Conservation (phyloP, 2,329 filamentous ascomycete genomes). For the Ampelomyces quisqualis region DNA sequence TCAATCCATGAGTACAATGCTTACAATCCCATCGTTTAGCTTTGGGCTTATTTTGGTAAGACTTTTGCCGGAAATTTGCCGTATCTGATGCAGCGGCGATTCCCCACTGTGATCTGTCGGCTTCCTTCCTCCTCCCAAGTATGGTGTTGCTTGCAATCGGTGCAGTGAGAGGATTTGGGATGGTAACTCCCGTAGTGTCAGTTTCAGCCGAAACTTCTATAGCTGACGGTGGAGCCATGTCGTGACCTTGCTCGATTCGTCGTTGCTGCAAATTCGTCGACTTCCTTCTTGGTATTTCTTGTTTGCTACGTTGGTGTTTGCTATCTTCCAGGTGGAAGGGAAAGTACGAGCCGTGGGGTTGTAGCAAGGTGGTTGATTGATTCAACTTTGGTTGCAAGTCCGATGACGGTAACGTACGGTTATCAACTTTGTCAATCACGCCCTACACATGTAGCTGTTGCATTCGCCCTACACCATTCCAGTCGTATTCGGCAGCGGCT, state of each 20-base stretch:
- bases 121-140: slow-evolving; percentile 65
- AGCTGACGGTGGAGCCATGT: slow-evolving; percentile 39
- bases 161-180: slow-evolving; percentile 56
- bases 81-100: slow-evolving; percentile 76
- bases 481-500: slow-evolving; percentile 31
- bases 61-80: slow-evolving; percentile 75
- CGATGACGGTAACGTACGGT: background rate
- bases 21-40: slow-evolving; percentile 83
- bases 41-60: slow-evolving; percentile 64
- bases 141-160: slow-evolving; percentile 61
- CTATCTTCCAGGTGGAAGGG: background rate
- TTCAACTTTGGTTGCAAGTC: background rate
- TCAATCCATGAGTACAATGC: slow-evolving; percentile 41
- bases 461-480: slow-evolving; percentile 19
- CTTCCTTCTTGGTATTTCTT: background rate
- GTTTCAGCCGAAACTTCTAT: slow-evolving; percentile 49
- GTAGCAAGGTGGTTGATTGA: background rate
- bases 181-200: slow-evolving; percentile 50
- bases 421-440: slow-evolving; percentile 13
- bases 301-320: background rate
- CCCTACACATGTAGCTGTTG: slow-evolving; percentile 29
- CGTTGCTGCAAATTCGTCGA: background rate
- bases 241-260: no score
- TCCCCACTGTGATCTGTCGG: slow-evolving; percentile 70
- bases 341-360: background rate